Evolutionary conservation across 2,329 filamentous ascomycete species (phyloP).

Genomic region (Pseudogymnoascus sp.): DNA sequence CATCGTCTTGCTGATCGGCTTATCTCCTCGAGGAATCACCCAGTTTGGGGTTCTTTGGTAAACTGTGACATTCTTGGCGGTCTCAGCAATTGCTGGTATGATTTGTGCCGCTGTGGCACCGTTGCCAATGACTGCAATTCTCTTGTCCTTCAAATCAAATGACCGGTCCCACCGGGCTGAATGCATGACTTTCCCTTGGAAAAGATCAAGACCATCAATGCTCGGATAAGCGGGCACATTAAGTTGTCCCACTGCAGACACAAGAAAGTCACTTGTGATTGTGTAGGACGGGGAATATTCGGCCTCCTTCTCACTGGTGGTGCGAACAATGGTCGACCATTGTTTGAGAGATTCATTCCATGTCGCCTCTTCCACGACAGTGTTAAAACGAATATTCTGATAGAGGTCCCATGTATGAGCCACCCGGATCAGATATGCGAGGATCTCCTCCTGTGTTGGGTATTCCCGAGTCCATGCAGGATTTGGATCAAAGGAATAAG

Average conservation of each 20-base stretch:
- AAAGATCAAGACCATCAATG: conserved; percentile 19
- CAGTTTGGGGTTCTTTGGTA: conserved; percentile 53
- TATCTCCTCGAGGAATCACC: conserved; percentile 46
- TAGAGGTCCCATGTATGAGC: conserved; percentile 34
- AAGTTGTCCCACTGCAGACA: conserved; percentile 36
- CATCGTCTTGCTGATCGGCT: conserved; percentile 30
- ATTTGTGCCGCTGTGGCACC: conserved; percentile 51
- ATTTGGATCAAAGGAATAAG: conserved; percentile 53
- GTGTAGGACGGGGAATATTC: conserved; percentile 32
- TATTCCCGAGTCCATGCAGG: conserved; percentile 49
- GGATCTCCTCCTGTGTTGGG: conserved; percentile 52
- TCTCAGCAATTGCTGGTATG: conserved; percentile 45
- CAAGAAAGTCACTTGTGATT: conserved; percentile 46
- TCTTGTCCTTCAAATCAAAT: conserved; percentile 38
- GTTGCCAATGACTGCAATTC: conserved; percentile 48
- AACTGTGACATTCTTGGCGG: conserved; percentile 41
- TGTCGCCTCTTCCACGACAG: conserved; percentile 2
- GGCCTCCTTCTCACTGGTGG: conserved; percentile 8
- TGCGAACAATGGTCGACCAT: conserved; percentile 6
- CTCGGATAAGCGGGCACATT: conserved; percentile 16
- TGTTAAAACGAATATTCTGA: conserved; percentile 9
- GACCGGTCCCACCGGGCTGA: conserved; percentile 50
- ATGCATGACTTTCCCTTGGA: conserved; percentile 30
- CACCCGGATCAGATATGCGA: conserved; percentile 43
- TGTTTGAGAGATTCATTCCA: conserved; percentile 6